Percentiles rank a stretch among this genome's conserved stretches.
Conservation (phyloP, 176 grass and related monocot species). For the Ensete ventricosum region DNA sequence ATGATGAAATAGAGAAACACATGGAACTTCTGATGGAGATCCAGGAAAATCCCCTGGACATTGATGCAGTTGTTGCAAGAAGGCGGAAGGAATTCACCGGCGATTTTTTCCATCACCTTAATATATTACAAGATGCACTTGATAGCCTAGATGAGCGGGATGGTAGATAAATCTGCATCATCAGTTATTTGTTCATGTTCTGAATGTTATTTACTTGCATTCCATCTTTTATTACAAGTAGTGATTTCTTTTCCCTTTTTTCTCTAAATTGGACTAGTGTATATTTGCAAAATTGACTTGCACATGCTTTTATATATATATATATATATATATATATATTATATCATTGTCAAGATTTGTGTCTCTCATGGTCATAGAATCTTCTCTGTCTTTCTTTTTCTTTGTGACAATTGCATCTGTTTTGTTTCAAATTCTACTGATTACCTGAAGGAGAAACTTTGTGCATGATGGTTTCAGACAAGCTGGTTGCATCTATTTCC, state of each 20-base stretch:
- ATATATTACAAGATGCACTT: slow-evolving; percentile 46
- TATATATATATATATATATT: too few species aligned
- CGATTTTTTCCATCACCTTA: slow-evolving; percentile 78
- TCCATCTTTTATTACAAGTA: not conserved
- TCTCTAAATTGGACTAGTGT: not conserved
- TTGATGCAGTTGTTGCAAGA: slow-evolving; percentile 71
- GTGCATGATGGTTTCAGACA: not conserved
- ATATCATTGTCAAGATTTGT: not conserved
- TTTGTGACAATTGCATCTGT: not conserved
- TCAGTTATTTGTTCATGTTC: not conserved
- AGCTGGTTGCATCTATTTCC: not conserved
- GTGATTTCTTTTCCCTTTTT: not conserved
- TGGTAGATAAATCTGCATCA: slow-evolving; percentile 39
- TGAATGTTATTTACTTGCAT: not conserved
- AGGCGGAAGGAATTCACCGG: slow-evolving; percentile 65
- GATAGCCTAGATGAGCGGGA: slow-evolving; percentile 67
- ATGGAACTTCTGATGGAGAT: slow-evolving; percentile 78
- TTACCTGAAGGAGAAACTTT: not conserved
- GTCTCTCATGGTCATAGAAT: not conserved
- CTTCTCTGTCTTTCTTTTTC: not conserved
- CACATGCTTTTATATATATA: too few species aligned
- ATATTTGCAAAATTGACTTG: not conserved
- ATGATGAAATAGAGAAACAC: slow-evolving; percentile 76
- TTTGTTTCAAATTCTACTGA: not conserved
- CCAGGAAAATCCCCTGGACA: slow-evolving; percentile 58